Evolutionary conservation across 495 filamentous ascomycete species (phyloP), one percentile per base, ranked within the genome.

Genomic region (Corynascus novoguineensis): DNA sequence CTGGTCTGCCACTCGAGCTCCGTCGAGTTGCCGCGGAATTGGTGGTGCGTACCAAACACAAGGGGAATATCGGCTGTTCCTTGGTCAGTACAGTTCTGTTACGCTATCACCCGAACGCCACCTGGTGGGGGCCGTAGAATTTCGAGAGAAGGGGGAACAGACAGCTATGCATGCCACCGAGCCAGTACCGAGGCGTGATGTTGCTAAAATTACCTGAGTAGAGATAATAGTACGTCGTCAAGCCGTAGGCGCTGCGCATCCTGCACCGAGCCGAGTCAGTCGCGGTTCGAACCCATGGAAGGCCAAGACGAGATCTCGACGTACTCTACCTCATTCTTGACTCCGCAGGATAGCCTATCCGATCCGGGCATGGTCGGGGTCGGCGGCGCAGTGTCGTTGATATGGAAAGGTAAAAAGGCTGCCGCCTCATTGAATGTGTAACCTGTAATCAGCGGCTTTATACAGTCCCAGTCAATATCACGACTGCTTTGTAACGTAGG

Each of bases 31-130:
- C 71, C 71, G 42, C 68, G 77, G 50, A 77, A 64, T n/a, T 64
- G 64, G 53, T 64, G 60, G 35, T 71, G 64, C 8, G 60, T 74
- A 6, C 75, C 76, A 49, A 77, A 79, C 21, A 81, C 54, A 68
- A 80, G 65, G 35, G 73, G 63, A 38, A 81, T 41, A 24, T 81
- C 78, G 24, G 60, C 60, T 60, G 32, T 31, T 9, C 32, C 0
- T 48, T 48, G 28, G 28, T 48, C 11, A 48, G 17, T 10, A 21
- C 45, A 31, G 9, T 15, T 21, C n/a, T 31, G 19, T 15, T 29
- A n/a, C 19, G 14, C 12, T 29, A 19, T 47, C 27, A n/a, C 15
- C 27, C n/a, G 24, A 6, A 7, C 28, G 15, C n/a, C n/a, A n/a
- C n/a, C n/a, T n/a, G n/a, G 21, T 25, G 22, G 6, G 17, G 32